Evolutionary conservation across 225 moss, liverwort and hornwort species (phyloP), one percentile per base, ranked within the genome.

Genomic region (Polytrichum commune): DNA sequence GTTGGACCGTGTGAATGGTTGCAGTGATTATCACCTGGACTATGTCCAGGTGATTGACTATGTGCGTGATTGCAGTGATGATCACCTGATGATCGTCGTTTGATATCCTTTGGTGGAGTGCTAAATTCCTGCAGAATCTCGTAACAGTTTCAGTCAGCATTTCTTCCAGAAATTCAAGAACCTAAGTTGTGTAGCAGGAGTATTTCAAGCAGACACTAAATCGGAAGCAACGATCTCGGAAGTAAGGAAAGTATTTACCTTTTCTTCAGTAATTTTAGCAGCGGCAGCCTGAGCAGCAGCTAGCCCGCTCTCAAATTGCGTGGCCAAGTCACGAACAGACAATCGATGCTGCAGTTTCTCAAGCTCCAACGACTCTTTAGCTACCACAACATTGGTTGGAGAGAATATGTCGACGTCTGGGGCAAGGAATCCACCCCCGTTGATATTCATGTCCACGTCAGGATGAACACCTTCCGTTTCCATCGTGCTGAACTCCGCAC

Each of bases 261-360:
- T 78, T 73, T 83, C 85, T 33, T 76, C 84, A 58, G 80, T 77
- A 71, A 88, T 76, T 85, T 80, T 79, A 24, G 66, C 75, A 71
- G 89, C 79, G 23, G 89, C 85, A 54, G 80, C 87, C 72, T 78
- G 73, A 18, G 83, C 89, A n/a, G 83, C 85, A 64, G 82, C 79
- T 80, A 89, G 90, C 16, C 82, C 86, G 35, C 70, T 81, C 78
- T 96, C 95, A 67, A 84, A 96, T 82, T 96, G 88, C 30, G 83
- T 85, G 62, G 93, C 80, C 81, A 96, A 83, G 71, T 93, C 91
- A 20, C 91, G 91, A 30, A 93, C 91, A 32, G 95, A 96, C 7
- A 82, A 74, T 60, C 93, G 85, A 65, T 78, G 79, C 71, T 90
- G 88, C 63, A 90, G 66, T 53, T 83, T 82, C 68, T 82, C 79